A percentile compares a stretch with the other conserved stretches of the same genome.
Evolutionary conservation across 2,329 filamentous ascomycete genomes (phyloP).

Genomic region (Acrocalymma vagum): DNA sequence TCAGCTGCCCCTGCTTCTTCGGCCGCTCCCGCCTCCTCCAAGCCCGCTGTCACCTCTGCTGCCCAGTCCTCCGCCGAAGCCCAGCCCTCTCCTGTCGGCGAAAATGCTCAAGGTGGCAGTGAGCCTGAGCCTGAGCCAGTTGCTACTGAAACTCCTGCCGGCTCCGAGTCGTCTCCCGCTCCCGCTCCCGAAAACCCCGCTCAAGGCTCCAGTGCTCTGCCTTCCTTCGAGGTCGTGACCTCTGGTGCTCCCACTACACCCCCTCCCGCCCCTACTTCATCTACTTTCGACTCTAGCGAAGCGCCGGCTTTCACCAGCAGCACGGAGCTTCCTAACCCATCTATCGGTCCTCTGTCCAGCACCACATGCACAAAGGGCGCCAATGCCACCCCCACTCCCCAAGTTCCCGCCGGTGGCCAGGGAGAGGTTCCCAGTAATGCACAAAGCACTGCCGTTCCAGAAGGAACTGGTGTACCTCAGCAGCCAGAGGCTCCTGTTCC

Average conservation of each 20-base stretch:
- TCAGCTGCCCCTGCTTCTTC: constrained; percentile 14
- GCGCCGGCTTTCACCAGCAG: constrained; percentile 27
- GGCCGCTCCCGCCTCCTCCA: constrained; percentile 14
- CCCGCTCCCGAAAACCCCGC: not conserved
- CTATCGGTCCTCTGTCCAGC: constrained; percentile 21
- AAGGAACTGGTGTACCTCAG: constrained; percentile 4
- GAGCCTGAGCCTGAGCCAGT: constrained; percentile 7
- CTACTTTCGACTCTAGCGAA: constrained; percentile 21
- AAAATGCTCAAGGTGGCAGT: constrained; percentile 11
- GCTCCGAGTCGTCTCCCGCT: constrained; percentile 12
- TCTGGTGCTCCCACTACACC: constrained; percentile 27
- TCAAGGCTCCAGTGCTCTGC: constrained; percentile 15
- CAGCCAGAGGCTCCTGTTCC: constrained; percentile 1
- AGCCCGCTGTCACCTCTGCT: constrained; percentile 4
- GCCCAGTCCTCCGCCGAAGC: constrained; percentile 3
- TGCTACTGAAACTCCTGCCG: constrained; percentile 10
- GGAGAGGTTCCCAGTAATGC: constrained; percentile 4
- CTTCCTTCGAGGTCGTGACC: constrained; percentile 24
- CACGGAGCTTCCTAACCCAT: constrained; percentile 16
- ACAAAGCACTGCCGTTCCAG: constrained; percentile 14
- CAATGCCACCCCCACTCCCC: constrained; percentile 3
- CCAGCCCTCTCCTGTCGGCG: constrained; percentile 1
- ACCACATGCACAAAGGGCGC: constrained; percentile 13
- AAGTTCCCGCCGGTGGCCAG: constrained; percentile 6
- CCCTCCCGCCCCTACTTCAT: constrained; percentile 16